phyloP scores from a whole-genome alignment of 352 stramenopile genomes.

The Saprolegnia parasitica region DNA sequence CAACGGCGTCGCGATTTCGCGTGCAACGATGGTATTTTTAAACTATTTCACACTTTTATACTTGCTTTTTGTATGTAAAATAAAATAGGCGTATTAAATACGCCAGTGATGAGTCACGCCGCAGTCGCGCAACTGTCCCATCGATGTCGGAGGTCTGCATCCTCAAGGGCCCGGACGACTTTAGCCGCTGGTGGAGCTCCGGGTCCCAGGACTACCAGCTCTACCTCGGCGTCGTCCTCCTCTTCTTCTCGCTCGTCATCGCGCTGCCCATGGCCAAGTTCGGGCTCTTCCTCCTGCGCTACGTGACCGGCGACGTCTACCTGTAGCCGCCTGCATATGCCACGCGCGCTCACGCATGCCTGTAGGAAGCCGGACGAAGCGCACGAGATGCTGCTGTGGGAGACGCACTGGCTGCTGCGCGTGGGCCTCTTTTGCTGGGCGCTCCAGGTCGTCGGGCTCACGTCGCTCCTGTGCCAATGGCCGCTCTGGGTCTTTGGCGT shows the following conservation, averaged over 20 bases:
- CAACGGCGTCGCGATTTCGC: too few relatives aligned
- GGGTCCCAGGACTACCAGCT: slow-evolving; percentile 20
- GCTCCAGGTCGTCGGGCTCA: slow-evolving; percentile 15
- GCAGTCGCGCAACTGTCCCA: neutral
- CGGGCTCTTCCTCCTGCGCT: slow-evolving; percentile 16
- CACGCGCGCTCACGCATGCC: neutral
- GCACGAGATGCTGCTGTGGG: slow-evolving; percentile 22
- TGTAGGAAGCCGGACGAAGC: slow-evolving; percentile 14
- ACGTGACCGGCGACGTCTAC: slow-evolving; percentile 3
- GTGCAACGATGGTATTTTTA: too few relatives aligned
- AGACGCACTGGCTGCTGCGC: slow-evolving; percentile 27
- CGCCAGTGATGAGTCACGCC: neutral
- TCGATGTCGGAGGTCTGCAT: slow-evolving; percentile 19
- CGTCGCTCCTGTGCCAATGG: slow-evolving; percentile 25
- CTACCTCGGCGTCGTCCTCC: slow-evolving; percentile 17
- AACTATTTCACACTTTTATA: neutral
- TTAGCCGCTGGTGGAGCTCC: slow-evolving; percentile 23
- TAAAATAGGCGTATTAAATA: neutral
- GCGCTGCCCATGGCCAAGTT: slow-evolving; percentile 21
- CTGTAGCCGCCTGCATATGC: neutral
- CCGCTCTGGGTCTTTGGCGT: slow-evolving; percentile 28
- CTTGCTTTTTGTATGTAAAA: neutral
- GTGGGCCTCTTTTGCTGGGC: slow-evolving; percentile 24
- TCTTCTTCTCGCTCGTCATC: slow-evolving; percentile 29
- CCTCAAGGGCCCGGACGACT: slow-evolving; percentile 6